These are phyloP conservation scores for Blastocladiella britannica DNA, from an alignment of 192 early-diverging fungal species.

Conservation along the genomic window DNA sequence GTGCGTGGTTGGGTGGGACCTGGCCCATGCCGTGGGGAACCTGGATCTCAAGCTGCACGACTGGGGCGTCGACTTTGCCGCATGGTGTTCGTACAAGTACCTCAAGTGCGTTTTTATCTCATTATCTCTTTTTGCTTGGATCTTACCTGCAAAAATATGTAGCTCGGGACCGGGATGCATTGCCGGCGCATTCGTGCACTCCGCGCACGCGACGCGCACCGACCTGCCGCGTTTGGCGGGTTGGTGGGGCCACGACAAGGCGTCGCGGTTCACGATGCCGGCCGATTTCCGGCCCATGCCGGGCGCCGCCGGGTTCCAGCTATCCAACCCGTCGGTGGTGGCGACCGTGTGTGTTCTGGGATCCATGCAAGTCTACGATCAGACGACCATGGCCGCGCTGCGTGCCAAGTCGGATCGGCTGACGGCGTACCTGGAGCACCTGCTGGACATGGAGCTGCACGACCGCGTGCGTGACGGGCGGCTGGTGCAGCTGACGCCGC, in stretches of 20 bases:
- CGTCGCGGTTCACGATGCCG: slow-evolving; percentile 71
- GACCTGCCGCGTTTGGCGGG: slow-evolving; percentile 48
- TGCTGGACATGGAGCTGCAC: slow-evolving; percentile 27
- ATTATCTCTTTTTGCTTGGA: no score
- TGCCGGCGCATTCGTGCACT: slow-evolving; percentile 75
- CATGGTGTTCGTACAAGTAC: slow-evolving; percentile 99
- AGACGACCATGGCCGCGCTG: slow-evolving; percentile 45
- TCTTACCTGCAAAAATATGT: no score
- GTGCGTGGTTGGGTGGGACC: slow-evolving; percentile 79
- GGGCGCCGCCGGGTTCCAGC: slow-evolving; percentile 64
- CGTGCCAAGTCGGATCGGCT: slow-evolving; percentile 53
- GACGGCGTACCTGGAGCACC: slow-evolving; percentile 64
- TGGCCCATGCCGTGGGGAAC: slow-evolving; percentile 92
- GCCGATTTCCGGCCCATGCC: slow-evolving; percentile 56
- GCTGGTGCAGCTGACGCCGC: slow-evolving; percentile 60
- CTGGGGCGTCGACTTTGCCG: slow-evolving; percentile 94
- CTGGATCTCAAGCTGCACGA: slow-evolving; percentile 69
- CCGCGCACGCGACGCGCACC: slow-evolving; percentile 41
- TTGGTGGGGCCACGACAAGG: slow-evolving; percentile 84
- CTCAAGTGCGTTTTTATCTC: no score
- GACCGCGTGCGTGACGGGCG: slow-evolving; percentile 7
- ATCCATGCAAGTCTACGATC: slow-evolving; percentile 55
- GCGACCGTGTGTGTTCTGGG: slow-evolving; percentile 49
- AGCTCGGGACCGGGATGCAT: slow-evolving; percentile 90
- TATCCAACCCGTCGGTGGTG: slow-evolving; percentile 74